Percentiles rank a stretch among this genome's conserved stretches.
These are phyloP conservation scores for Cicer chorassanicum DNA, from an alignment of 306 rosid genomes.

Conservation along the genomic window DNA sequence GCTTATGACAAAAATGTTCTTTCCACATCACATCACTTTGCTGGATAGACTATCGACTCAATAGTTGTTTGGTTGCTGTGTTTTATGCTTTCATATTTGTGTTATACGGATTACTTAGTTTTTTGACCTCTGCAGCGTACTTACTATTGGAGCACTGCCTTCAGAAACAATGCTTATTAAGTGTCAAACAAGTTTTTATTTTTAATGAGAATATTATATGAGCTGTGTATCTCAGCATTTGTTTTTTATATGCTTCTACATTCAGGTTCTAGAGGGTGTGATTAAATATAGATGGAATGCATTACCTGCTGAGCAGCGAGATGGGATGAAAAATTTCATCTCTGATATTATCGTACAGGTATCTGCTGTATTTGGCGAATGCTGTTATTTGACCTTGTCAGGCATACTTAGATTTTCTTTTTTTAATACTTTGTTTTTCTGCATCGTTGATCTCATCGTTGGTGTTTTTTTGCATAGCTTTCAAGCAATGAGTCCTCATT, in stretches of 20 bases:
- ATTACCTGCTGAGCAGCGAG: conserved; percentile 93
- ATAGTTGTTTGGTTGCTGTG: conserved; percentile 7
- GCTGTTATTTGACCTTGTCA: background rate
- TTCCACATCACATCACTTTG: background rate
- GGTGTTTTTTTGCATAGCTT: conserved; percentile 56
- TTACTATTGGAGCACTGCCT: conserved; percentile 12
- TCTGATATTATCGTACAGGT: conserved; percentile 98
- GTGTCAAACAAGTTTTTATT: conserved; percentile 9
- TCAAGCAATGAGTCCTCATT: conserved; percentile 89
- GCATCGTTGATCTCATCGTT: conserved; percentile 29
- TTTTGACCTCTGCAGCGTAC: conserved; percentile 17
- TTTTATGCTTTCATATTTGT: conserved; percentile 16
- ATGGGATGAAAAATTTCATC: conserved; percentile 98
- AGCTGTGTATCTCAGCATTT: conserved; percentile 1
- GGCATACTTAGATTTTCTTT: conserved; percentile 3
- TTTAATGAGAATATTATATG: background rate
- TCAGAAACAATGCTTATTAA: conserved; percentile 7
- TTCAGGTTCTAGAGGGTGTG: conserved; percentile 96
- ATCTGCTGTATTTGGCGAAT: conserved; percentile 10
- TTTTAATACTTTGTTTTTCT: conserved; percentile 25
- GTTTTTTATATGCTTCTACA: background rate
- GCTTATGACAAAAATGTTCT: conserved; percentile 4
- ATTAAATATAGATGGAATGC: conserved; percentile 99
- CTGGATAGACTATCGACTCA: conserved; percentile 10
- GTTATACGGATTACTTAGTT: background rate